Conservation (phyloP, 306 rosid genomes). For the Senna siamea region DNA sequence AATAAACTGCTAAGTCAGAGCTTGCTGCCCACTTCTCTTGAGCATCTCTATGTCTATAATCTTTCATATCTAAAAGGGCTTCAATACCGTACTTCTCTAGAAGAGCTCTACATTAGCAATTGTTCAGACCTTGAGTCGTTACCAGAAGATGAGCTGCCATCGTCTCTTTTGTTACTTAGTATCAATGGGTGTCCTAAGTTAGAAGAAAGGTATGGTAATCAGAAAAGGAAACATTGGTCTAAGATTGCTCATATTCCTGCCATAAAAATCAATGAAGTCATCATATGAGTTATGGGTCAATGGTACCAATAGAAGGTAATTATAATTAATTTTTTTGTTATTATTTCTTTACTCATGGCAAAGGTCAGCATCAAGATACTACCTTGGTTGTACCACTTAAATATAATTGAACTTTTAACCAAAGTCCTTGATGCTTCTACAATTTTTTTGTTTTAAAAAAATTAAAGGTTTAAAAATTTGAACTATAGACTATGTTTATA, state of each 20-base stretch:
- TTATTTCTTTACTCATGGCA: too few relatives aligned
- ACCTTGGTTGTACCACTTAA: too few relatives aligned
- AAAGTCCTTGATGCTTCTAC: too few relatives aligned
- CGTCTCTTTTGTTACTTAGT: background rate
- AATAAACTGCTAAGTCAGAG: background rate
- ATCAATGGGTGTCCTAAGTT: background rate
- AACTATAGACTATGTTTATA: too few relatives aligned
- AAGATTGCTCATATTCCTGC: slow-evolving; percentile 7
- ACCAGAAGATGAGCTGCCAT: background rate
- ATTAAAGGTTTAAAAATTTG: too few relatives aligned
- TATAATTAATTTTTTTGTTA: too few relatives aligned
- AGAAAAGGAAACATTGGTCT: background rate
- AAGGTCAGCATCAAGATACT: too few relatives aligned
- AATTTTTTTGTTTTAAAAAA: too few relatives aligned
- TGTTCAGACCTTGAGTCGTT: background rate
- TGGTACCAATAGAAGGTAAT: background rate
- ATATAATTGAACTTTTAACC: too few relatives aligned
- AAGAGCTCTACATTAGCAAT: background rate
- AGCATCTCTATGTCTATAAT: fast-evolving
- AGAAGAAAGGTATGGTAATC: background rate
- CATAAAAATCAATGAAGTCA: background rate
- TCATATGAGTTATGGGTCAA: background rate
- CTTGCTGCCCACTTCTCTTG: slow-evolving; percentile 8
- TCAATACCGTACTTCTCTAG: background rate
- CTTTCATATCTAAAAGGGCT: background rate